Evolutionary conservation across 1,139 yeast genomes (phyloP).

Genomic region (Yamadazyma atlantica): DNA sequence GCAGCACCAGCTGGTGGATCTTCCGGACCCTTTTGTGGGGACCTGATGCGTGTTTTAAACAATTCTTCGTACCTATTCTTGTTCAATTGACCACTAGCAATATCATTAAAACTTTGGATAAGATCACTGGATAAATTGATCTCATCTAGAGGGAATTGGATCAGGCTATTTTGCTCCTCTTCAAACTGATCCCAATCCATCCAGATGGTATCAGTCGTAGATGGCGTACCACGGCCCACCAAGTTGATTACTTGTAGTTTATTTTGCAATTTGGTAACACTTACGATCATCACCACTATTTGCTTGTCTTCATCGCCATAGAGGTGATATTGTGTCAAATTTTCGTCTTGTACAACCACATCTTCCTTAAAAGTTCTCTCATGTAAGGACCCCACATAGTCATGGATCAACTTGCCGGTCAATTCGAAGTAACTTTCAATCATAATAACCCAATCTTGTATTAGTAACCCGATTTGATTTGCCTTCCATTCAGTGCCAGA

Average conservation of each 20-base stretch:
- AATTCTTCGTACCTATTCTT: constrained; percentile 8
- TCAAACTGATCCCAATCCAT: constrained; percentile 16
- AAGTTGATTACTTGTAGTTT: constrained; percentile 27
- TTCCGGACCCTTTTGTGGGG: constrained; percentile 3
- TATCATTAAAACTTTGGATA: constrained; percentile 22
- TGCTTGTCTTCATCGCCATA: constrained; percentile 8
- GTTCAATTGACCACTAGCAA: constrained; percentile 10
- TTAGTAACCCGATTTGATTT: neutral
- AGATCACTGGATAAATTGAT: constrained; percentile 23
- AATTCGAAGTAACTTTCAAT: constrained; percentile 26
- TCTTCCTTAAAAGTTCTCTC: constrained; percentile 13
- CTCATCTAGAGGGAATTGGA: constrained; percentile 27
- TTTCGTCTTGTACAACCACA: constrained; percentile 8
- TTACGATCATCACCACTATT: constrained; percentile 11
- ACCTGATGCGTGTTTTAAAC: constrained; percentile 8
- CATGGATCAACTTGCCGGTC: constrained; percentile 24
- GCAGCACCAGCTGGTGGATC: neutral
- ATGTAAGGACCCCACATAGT: constrained; percentile 22
- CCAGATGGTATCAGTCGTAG: constrained; percentile 8
- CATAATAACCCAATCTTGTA: constrained; percentile 10
- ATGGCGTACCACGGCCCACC: constrained; percentile 11
- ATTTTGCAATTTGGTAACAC: constrained; percentile 15
- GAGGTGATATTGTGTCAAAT: constrained; percentile 19
- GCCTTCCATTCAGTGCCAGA: neutral
- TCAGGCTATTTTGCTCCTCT: constrained; percentile 6